Conservation (phyloP, 768 basidiomycete species). For the Hericium alpestre region DNA sequence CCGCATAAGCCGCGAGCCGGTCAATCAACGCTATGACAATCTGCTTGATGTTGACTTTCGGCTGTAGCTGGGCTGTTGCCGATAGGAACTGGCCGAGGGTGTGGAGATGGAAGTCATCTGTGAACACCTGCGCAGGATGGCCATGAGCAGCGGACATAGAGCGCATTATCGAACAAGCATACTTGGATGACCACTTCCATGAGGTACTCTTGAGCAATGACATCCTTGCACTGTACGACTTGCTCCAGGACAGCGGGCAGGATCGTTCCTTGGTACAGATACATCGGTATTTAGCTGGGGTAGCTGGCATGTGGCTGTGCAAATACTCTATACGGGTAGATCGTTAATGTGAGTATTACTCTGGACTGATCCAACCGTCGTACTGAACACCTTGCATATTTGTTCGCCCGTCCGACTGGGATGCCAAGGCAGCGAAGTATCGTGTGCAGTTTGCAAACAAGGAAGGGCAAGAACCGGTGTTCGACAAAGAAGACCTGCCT, state of each 20-base stretch:
- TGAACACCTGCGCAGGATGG: slow-evolving; percentile 62
- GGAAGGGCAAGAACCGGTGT: too few relatives aligned
- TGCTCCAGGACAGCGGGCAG: slow-evolving; percentile 92
- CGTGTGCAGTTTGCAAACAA: too few relatives aligned
- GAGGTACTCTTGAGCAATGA: slow-evolving; percentile 96
- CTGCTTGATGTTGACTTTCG: slow-evolving; percentile 96
- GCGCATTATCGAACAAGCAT: slow-evolving; percentile 11
- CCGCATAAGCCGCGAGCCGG: slow-evolving; percentile 89
- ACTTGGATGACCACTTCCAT: slow-evolving; percentile 99
- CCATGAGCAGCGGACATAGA: neutral
- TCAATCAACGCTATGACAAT: slow-evolving; percentile 98
- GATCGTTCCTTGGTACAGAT: slow-evolving; percentile 78
- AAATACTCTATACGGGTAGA: too few relatives aligned
- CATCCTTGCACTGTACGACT: slow-evolving; percentile 96
- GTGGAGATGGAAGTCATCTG: slow-evolving; percentile 96
- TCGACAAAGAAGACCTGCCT: too few relatives aligned
- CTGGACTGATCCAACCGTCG: too few relatives aligned
- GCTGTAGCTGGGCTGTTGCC: slow-evolving; percentile 91
- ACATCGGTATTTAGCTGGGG: too few relatives aligned
- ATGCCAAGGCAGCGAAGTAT: too few relatives aligned
- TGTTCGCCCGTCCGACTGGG: too few relatives aligned
- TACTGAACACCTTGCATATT: too few relatives aligned
- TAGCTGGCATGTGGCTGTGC: too few relatives aligned
- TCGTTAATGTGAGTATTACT: too few relatives aligned
- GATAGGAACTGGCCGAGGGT: slow-evolving; percentile 93